phyloP scores from a whole-genome alignment of 192 early-diverging fungal species.

The Coemansia furcata region DNA sequence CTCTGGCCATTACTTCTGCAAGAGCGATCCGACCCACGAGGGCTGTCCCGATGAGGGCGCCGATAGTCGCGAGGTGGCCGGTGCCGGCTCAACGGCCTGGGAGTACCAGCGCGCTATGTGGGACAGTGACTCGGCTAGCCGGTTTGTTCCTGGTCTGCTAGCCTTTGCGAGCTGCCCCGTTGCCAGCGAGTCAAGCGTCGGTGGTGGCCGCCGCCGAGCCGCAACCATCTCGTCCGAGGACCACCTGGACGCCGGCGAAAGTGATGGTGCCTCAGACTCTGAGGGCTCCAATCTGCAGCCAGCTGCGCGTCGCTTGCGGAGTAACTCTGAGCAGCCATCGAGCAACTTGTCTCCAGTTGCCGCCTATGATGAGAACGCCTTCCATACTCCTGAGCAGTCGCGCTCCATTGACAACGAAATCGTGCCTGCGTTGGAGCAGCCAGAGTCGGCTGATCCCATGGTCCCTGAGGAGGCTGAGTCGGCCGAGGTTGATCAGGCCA shows the following conservation, averaged over 20 bases:
- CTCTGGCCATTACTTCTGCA: slow-evolving; percentile 25
- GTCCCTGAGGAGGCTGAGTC: not conserved
- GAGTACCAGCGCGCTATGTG: slow-evolving; percentile 19
- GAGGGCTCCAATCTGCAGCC: not conserved
- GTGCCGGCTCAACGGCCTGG: not conserved
- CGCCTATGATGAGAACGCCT: not conserved
- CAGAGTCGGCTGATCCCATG: not conserved
- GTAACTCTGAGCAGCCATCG: slow-evolving; percentile 2
- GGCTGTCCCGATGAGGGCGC: slow-evolving; percentile 6
- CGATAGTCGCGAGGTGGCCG: not conserved
- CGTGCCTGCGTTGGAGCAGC: not conserved
- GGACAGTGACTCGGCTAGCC: slow-evolving; percentile 10
- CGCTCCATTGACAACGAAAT: not conserved
- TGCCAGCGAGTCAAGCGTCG: not conserved
- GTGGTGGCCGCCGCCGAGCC: slow-evolving; percentile 17
- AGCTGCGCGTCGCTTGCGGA: not conserved
- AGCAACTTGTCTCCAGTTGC: not conserved
- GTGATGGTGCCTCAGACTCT: not conserved
- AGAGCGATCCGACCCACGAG: slow-evolving; percentile 14
- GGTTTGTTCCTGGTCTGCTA: slow-evolving; percentile 44
- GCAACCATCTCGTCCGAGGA: slow-evolving; percentile 10
- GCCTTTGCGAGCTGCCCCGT: slow-evolving; percentile 22
- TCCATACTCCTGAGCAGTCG: not conserved
- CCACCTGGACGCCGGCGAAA: slow-evolving; percentile 3
- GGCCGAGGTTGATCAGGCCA: not conserved